These are phyloP conservation scores for sorghum (Sorghum bicolor) DNA, from an alignment of 176 grass and related monocot species.

Conservation along the genomic window Sorghum_bicolor_NCBIv3 NC_012872.2:60338501-60339000, in stretches of 20 bases:
- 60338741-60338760: neutral
- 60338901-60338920: constrained; percentile 89
- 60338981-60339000: neutral
- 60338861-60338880: constrained; percentile 78
- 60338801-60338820: neutral
- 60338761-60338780: constrained; percentile 9
- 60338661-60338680: constrained; percentile 70
- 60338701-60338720: constrained; percentile 26
- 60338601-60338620: constrained; percentile 96
- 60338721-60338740: neutral
- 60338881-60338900: constrained; percentile 88
- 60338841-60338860: constrained; percentile 79
- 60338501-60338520: neutral
- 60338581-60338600: constrained; percentile 81
- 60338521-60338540: neutral
- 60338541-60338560: constrained; percentile 21
- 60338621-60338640: constrained; percentile 90
- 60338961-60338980: neutral
- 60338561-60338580: constrained; percentile 97
- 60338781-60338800: neutral
- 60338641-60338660: constrained; percentile 90
- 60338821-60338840: constrained; percentile 62
- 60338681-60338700: constrained; percentile 68
- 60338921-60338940: constrained; percentile 62
- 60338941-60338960: constrained; percentile 18